These are phyloP conservation scores for Chlorella variabilis DNA, from an alignment of 163 green algal species.

Conservation along the genomic window DNA sequence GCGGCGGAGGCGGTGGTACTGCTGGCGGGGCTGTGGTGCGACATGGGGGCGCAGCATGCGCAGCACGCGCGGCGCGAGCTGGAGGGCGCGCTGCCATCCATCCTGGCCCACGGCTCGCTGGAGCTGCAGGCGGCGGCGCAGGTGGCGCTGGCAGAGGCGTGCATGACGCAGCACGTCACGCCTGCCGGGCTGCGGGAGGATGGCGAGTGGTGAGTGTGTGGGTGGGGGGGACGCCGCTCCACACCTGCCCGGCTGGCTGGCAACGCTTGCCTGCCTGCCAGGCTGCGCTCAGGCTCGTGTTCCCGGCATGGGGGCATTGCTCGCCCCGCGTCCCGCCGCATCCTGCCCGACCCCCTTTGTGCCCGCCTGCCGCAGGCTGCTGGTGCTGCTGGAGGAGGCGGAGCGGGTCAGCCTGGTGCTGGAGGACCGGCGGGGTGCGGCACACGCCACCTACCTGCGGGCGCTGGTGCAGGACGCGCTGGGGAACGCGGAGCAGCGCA, in stretches of 20 bases:
- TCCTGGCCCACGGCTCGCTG: slow-evolving; percentile 59
- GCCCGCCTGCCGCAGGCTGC: background rate
- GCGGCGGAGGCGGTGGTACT: slow-evolving; percentile 46
- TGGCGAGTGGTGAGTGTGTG: slow-evolving; percentile 15
- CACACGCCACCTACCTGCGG: slow-evolving; percentile 27
- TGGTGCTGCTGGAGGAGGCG: slow-evolving; percentile 27
- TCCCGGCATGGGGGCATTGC: background rate
- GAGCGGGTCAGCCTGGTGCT: background rate
- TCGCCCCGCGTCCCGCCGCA: background rate
- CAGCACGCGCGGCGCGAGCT: slow-evolving; percentile 26
- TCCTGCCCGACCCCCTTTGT: background rate
- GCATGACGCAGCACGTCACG: slow-evolving; percentile 23
- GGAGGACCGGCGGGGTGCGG: slow-evolving; percentile 15
- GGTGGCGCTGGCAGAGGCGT: slow-evolving; percentile 52
- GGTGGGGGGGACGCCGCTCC: background rate
- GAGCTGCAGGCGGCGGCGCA: slow-evolving; percentile 44
- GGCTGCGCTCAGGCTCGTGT: background rate
- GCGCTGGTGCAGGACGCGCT: slow-evolving; percentile 29
- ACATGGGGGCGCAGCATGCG: slow-evolving; percentile 20
- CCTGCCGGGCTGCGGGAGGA: background rate
- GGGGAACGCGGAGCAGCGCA: background rate
- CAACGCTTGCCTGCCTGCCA: background rate
- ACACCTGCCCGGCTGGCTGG: background rate
- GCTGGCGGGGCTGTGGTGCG: slow-evolving; percentile 39
- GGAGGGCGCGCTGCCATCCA: slow-evolving; percentile 54